Conservation (phyloP, 1,284 basidiomycete genomes). For the Fistulinella staudtii region DNA sequence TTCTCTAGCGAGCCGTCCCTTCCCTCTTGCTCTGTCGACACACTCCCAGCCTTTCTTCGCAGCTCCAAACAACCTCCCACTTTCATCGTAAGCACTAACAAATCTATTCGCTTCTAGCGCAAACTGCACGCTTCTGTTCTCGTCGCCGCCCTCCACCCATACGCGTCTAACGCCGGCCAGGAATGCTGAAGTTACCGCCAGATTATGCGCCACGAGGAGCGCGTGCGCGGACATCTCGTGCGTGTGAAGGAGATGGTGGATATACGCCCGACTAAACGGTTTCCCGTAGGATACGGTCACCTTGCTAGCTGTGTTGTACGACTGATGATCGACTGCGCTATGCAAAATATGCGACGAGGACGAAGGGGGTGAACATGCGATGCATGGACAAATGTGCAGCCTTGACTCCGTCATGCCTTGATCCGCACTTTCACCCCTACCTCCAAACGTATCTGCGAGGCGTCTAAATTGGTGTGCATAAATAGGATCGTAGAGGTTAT, state of each 20-base stretch:
- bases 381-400: constrained; percentile 47
- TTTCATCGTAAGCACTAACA: constrained; percentile 47
- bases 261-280: constrained; percentile 63
- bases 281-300: constrained; percentile 11
- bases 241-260: constrained; percentile 79
- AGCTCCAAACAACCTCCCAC: constrained; percentile 43
- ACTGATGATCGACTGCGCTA: constrained; percentile 43
- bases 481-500: constrained; percentile 60
- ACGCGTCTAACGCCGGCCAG: constrained; percentile 52
- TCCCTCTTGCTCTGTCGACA: constrained; percentile 46
- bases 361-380: constrained; percentile 56
- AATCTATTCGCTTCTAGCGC: constrained; percentile 51
- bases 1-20: constrained; percentile 25
- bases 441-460: constrained; percentile 43
- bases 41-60: constrained; percentile 54
- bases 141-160: constrained; percentile 23
- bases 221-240: constrained; percentile 84
- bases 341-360: constrained; percentile 43
- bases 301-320: not conserved
- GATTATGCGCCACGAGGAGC: constrained; percentile 69
- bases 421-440: constrained; percentile 15
- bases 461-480: constrained; percentile 61
- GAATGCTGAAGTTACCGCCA: constrained; percentile 61
- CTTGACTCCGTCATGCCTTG: not conserved
- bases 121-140: constrained; percentile 33